Percentiles rank a stretch among this genome's conserved stretches.
Evolutionary conservation across 2,329 filamentous ascomycete species (phyloP).

Genomic region (Botrytis medusae): DNA sequence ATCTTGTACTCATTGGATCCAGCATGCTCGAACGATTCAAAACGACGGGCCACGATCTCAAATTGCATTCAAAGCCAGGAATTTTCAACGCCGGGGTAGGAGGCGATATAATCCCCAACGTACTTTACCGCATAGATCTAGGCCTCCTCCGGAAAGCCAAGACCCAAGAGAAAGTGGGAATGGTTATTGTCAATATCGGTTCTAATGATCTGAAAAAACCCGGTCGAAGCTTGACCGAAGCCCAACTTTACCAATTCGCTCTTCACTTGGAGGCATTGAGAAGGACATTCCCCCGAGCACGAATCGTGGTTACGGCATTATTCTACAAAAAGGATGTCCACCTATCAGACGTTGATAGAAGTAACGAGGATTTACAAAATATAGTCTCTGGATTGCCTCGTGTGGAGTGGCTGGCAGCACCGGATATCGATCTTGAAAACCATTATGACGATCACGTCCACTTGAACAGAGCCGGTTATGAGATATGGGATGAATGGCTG

Average conservation of each 20-base stretch:
- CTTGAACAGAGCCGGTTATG: slow-evolving; percentile 26
- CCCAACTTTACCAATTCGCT: slow-evolving; percentile 1
- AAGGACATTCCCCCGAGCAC: slow-evolving; percentile 4
- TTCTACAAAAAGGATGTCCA: slow-evolving; percentile 24
- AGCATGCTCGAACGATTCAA: slow-evolving; percentile 26
- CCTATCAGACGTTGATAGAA: slow-evolving; percentile 17
- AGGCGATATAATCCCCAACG: slow-evolving; percentile 24
- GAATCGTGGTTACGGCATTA: slow-evolving; percentile 20
- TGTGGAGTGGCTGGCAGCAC: slow-evolving; percentile 23
- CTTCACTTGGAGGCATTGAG: slow-evolving; percentile 22
- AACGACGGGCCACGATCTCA: slow-evolving; percentile 19
- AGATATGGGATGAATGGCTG: slow-evolving; percentile 25
- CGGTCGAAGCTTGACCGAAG: slow-evolving; percentile 12
- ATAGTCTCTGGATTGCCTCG: slow-evolving; percentile 8
- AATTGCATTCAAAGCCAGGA: slow-evolving; percentile 1
- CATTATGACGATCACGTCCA: slow-evolving; percentile 27
- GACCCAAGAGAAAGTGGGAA: slow-evolving; percentile 8
- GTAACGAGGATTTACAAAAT: slow-evolving; percentile 16
- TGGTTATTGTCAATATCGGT: slow-evolving; percentile 22
- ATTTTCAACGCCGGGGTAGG: slow-evolving; percentile 27
- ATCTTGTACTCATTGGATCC: slow-evolving; percentile 22
- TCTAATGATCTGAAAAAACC: slow-evolving; percentile 25
- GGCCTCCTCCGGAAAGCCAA: slow-evolving; percentile 9
- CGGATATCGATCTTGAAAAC: not conserved
- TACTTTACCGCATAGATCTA: slow-evolving; percentile 22